Evolutionary conservation across 2,329 filamentous ascomycete genomes (phyloP), one percentile per base, ranked within the genome.

Genomic region (Fusarium sp.): DNA sequence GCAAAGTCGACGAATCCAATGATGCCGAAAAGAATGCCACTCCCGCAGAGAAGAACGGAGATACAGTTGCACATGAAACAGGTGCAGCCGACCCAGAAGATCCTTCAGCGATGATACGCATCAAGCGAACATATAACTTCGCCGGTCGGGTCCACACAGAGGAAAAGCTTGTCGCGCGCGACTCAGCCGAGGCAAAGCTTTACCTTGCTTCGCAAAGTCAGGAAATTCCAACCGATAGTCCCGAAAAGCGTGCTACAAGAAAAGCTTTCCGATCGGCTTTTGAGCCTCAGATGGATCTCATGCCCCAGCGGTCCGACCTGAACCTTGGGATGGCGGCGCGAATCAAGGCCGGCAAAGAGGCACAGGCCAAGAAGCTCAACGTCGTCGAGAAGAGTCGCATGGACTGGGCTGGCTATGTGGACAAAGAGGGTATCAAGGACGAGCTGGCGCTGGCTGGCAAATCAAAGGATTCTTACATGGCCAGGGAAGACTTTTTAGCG

Each of bases 61-160:
- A 71, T 15, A 51, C 66, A 8, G 62, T 65, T 53, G 69, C 65
- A 12, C 45, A 65, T 34, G 7, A 16, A 12, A 8, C 32, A 15
- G 44, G 49, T 7, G 8, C 49, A 11, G 16, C 30, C 6, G 18
- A 30, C 24, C 24, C 60, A 53, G 71, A 70, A n/a, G 78, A 79
- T 3, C 49, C 77, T 8, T 70, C 80, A 4, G 77, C 80, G 8
- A 84, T 84, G 80, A 84, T 93, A 72, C 86, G 85, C 65, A 91
- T 94, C 66, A 91, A 90, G 73, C 88, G 90, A 30, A 90, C 88
- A 16, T 93, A 92, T 80, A 91, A 91, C 73, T 94, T 94, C 72
- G 92, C 91, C 38, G 92, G 91, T 30, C 88, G 91, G 74, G 84
- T 91, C 15, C 89, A 92, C 73, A 91, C 86, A 1, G 91, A 94